These are phyloP conservation scores for Cubamyces sp. DNA, from an alignment of 768 basidiomycete genomes.

Conservation along the genomic window DNA sequence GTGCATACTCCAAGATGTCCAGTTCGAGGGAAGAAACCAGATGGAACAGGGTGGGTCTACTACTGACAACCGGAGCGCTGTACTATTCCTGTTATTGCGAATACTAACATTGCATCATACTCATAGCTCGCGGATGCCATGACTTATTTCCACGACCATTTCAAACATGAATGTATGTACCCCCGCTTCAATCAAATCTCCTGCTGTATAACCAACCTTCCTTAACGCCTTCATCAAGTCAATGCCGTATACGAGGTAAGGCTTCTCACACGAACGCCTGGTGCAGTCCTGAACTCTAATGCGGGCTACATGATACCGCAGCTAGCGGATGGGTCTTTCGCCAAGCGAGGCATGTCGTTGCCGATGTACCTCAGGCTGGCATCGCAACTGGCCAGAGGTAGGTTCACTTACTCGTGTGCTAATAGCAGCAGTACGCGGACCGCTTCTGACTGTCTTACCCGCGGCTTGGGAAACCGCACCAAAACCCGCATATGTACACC, in stretches of 20 bases:
- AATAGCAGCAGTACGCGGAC: no score
- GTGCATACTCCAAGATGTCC: constrained; percentile 12
- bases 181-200: no score
- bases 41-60: constrained; percentile 28
- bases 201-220: background rate
- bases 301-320: constrained; percentile 22
- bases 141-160: constrained; percentile 37
- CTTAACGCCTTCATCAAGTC: constrained; percentile 35
- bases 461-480: background rate
- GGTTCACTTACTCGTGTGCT: constrained; percentile 9
- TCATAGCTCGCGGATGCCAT: constrained; percentile 28
- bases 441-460: no score
- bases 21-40: constrained; percentile 23
- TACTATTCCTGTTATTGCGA: no score
- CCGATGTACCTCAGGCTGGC: constrained; percentile 46
- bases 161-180: constrained; percentile 53
- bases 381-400: constrained; percentile 46
- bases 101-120: background rate
- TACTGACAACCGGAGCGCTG: background rate
- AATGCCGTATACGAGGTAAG: constrained; percentile 49
- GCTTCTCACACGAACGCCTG: background rate
- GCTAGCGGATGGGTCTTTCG: constrained; percentile 59
- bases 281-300: no score
- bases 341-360: constrained; percentile 47
- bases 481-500: background rate